Conservation (phyloP, 495 filamentous ascomycete species). For the Podospora pseudopauciseta region DNA sequence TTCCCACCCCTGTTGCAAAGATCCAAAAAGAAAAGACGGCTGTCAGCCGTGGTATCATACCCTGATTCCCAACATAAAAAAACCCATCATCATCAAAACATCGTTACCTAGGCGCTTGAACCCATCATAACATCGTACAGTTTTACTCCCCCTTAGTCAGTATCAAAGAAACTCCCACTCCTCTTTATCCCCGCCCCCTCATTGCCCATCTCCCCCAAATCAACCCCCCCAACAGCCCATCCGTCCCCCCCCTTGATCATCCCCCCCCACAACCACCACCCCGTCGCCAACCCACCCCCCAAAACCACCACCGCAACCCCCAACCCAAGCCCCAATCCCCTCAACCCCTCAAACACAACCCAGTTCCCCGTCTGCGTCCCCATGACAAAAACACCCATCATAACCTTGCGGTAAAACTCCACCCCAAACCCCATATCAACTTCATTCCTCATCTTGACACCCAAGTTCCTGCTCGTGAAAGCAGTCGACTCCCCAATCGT, state of each 20-base stretch:
- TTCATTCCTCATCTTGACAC: constrained; percentile 37
- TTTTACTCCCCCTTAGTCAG: constrained; percentile 28
- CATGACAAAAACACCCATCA: constrained; percentile 40
- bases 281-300: constrained; percentile 27
- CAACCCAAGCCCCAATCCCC: constrained; percentile 32
- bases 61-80: neutral
- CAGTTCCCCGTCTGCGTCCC: constrained; percentile 35
- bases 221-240: constrained; percentile 39
- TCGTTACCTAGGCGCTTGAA: neutral
- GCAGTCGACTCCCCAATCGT: constrained; percentile 40
- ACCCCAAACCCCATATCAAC: constrained; percentile 43
- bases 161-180: constrained; percentile 44
- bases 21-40: neutral
- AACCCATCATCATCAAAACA: neutral
- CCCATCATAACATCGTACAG: neutral
- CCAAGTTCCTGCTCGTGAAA: constrained; percentile 41
- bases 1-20: too few species aligned
- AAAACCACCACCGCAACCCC: constrained; percentile 39
- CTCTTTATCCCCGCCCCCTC: constrained; percentile 25
- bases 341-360: constrained; percentile 34
- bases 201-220: constrained; percentile 28
- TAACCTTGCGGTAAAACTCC: constrained; percentile 29
- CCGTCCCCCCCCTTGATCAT: constrained; percentile 38
- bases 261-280: constrained; percentile 42
- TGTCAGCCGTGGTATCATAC: neutral